Base-by-base conservation (phyloP, 306 rosid genomes). In the Arachis hypogaea region DNA sequence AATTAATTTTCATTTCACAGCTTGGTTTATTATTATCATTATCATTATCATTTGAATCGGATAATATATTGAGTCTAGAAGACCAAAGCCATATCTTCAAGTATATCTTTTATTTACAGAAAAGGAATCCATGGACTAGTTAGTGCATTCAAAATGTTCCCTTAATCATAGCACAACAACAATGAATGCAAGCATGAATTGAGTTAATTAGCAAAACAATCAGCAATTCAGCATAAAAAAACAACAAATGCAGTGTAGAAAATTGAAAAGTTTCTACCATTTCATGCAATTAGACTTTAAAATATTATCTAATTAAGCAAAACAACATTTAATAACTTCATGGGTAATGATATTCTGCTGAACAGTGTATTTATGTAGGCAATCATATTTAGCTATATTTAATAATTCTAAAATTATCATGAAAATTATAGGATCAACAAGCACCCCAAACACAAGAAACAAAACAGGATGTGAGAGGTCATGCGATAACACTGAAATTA, bases 401-500 rank as follows among this genome's bases (percentile, higher is more conserved):
- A 7, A 22, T 77, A 45, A 47, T 30, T 52, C 49, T 29, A 12
- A n/a, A 60, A 45, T 30, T 50, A 69, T 12, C 69, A 45, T 58
- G 68, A 72, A 75, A 75, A 64, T 36, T 56, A 61, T 72, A 45
- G 52, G 29, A 76, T 66, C 50, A 67, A 64, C 55, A 68, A 76
- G 73, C 40, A 47, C 71, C 71, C 55, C 68, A 68, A 80, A 77
- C 63, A 65, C 50, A 14, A 65, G 46, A 47, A 18, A 11, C 22
- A 14, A 3, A 30, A 57, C 3, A 14, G 57, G 64, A 41, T 75
- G 54, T 22, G 57, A 6, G 45, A 76, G 7, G 62, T 43, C 16
- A 10, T 11, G 66, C 59, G 14, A 14, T 14, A 14, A 33, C 14
- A 56, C 11, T 9, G 33, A 52, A 49, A 56, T 58, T 33, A 73